Conservation (phyloP, 2,329 filamentous ascomycete species). For the Fusarium begoniae region DNA sequence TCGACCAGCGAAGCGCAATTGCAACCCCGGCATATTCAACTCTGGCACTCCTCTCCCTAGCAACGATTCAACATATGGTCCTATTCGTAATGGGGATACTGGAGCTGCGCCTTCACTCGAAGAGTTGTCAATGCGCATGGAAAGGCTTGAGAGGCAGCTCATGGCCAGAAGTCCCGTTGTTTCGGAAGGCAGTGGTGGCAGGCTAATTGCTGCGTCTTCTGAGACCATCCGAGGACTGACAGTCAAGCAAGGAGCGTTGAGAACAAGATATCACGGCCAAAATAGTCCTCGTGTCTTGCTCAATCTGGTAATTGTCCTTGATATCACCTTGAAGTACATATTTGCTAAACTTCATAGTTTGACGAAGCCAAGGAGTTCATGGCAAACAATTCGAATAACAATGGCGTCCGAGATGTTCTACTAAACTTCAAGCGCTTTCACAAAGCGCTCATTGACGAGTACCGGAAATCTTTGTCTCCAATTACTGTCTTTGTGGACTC, state of each 20-base stretch:
- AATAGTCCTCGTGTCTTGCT: conserved; percentile 62
- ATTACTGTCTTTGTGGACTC: conserved; percentile 67
- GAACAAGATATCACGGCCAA: conserved; percentile 63
- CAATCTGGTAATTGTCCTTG: conserved; percentile 56
- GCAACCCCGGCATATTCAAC: conserved; percentile 40
- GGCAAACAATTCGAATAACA: conserved; percentile 52
- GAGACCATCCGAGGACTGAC: conserved; percentile 60
- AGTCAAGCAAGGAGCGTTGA: conserved; percentile 57
- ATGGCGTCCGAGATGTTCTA: conserved; percentile 55
- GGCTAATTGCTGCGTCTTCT: conserved; percentile 50
- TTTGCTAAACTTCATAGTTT: conserved; percentile 51
- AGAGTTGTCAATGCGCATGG: conserved; percentile 60
- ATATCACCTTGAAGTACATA: neutral
- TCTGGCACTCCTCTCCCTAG: conserved; percentile 32
- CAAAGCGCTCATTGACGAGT: conserved; percentile 57
- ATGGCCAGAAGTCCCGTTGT: conserved; percentile 53
- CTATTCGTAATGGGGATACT: conserved; percentile 47
- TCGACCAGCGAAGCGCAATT: conserved; percentile 53
- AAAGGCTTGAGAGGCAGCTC: conserved; percentile 63
- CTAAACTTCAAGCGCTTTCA: conserved; percentile 58
- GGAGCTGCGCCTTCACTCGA: conserved; percentile 52
- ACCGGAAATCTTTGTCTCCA: conserved; percentile 57
- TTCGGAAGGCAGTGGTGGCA: conserved; percentile 48
- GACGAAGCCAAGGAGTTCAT: conserved; percentile 63
- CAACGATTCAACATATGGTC: conserved; percentile 38